Conservation (phyloP, 225 moss, liverwort and hornwort species). For the Thuidium tamariscinum region DNA sequence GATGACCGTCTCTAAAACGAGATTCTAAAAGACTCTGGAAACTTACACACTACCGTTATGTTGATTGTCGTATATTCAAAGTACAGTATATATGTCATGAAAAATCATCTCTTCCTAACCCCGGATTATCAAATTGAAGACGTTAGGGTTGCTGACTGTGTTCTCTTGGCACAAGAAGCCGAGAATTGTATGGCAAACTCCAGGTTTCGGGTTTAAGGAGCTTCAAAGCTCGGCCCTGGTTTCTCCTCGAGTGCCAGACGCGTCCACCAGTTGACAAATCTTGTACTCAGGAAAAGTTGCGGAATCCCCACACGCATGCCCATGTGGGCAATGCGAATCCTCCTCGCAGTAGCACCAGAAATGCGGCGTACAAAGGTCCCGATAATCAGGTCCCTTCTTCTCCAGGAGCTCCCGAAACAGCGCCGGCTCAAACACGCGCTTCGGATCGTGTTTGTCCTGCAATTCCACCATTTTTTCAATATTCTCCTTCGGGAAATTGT, state of each 20-base stretch:
- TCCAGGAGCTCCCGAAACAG: slow-evolving; percentile 22
- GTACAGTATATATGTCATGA: background rate
- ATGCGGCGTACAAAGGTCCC: slow-evolving; percentile 9
- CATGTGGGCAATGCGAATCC: slow-evolving; percentile 28
- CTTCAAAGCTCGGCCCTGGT: background rate
- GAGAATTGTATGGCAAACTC: background rate
- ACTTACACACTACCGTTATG: too few relatives aligned
- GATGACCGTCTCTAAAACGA: background rate
- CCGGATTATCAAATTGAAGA: background rate
- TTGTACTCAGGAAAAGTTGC: slow-evolving; percentile 21
- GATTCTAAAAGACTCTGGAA: background rate
- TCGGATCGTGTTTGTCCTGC: slow-evolving; percentile 33
- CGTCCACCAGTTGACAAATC: background rate
- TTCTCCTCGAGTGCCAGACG: background rate
- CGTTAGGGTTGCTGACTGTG: background rate
- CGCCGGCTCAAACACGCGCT: slow-evolving; percentile 32
- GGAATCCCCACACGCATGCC: slow-evolving; percentile 18
- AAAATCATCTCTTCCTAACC: background rate
- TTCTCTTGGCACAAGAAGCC: background rate
- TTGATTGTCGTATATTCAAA: background rate
- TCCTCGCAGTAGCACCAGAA: slow-evolving; percentile 42
- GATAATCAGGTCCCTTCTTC: slow-evolving; percentile 25
- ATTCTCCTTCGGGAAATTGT: slow-evolving; percentile 24
- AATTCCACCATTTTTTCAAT: slow-evolving; percentile 8
- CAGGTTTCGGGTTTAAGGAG: background rate